Evolutionary conservation across 2,329 filamentous ascomycete species (phyloP).

Genomic region (Fusarium transvaalense): DNA sequence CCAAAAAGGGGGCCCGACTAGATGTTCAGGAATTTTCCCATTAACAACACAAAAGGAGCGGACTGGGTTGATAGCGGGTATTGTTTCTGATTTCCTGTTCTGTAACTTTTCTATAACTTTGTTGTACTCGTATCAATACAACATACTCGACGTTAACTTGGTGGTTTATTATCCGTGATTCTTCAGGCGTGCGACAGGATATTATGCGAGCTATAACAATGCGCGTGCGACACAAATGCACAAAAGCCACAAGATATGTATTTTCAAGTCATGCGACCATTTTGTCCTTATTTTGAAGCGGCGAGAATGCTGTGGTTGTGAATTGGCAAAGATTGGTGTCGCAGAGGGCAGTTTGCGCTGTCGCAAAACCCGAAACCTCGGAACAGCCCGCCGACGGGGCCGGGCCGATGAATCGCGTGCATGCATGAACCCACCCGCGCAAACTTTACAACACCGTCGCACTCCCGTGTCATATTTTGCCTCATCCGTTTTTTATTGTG

Average conservation of each 20-base stretch:
- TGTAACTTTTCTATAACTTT: conserved; percentile 45
- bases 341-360: conserved; percentile 32
- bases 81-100: conserved; percentile 39
- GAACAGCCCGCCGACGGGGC: background rate
- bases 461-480: background rate
- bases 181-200: background rate
- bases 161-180: conserved; percentile 3
- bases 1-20: conserved; percentile 34
- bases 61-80: conserved; percentile 24
- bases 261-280: conserved; percentile 19
- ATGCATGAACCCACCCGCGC: background rate
- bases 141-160: conserved; percentile 16
- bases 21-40: conserved; percentile 43
- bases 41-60: conserved; percentile 33
- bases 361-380: conserved; percentile 8
- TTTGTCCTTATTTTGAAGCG: background rate
- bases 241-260: background rate
- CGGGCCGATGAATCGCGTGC: background rate
- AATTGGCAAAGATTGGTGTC: background rate
- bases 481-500: background rate
- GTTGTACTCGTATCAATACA: conserved; percentile 44
- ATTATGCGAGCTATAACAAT: background rate
- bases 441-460: background rate
- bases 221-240: conserved; percentile 6
- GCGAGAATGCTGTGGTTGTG: background rate